These are phyloP conservation scores for Erysimum cheiranthoides DNA, from an alignment of 345 rosid genomes.

Conservation along the genomic window DNA sequence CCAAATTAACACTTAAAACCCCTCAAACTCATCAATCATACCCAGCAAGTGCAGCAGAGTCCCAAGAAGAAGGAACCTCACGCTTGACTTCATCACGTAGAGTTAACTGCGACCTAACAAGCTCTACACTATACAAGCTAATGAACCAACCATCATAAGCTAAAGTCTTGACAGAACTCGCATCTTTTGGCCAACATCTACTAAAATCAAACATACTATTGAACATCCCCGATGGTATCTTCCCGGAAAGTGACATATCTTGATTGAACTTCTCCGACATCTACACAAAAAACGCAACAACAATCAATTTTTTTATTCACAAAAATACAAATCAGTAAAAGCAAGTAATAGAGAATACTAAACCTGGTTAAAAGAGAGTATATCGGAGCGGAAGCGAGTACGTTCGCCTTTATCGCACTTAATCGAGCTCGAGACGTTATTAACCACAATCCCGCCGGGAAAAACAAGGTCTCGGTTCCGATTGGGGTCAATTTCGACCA, in stretches of 20 bases:
- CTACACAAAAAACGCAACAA: constrained; percentile 43
- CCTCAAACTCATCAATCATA: constrained; percentile 31
- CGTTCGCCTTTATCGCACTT: constrained; percentile 97
- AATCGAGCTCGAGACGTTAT: constrained; percentile 62
- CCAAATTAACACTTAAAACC: background rate
- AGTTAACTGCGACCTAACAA: constrained; percentile 65
- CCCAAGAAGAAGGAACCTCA: constrained; percentile 93
- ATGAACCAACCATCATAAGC: constrained; percentile 96
- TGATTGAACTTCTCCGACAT: constrained; percentile 97
- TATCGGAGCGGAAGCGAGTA: constrained; percentile 77
- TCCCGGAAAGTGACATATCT: constrained; percentile 73
- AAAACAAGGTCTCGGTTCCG: constrained; percentile 60
- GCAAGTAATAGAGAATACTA: background rate
- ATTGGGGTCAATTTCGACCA: constrained; percentile 61
- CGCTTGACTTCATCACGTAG: constrained; percentile 70
- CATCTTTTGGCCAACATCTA: constrained; percentile 86
- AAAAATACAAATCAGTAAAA: background rate
- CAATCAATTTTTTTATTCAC: background rate
- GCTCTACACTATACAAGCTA: constrained; percentile 80
- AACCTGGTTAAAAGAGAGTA: constrained; percentile 89
- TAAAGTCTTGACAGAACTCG: constrained; percentile 60
- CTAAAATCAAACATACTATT: constrained; percentile 78
- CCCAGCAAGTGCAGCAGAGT: constrained; percentile 89
- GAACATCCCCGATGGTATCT: constrained; percentile 85
- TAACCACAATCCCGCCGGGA: constrained; percentile 81